These are phyloP conservation scores for Juncus inflexus DNA, from an alignment of 176 grass and related monocot species.

Conservation along the genomic window DNA sequence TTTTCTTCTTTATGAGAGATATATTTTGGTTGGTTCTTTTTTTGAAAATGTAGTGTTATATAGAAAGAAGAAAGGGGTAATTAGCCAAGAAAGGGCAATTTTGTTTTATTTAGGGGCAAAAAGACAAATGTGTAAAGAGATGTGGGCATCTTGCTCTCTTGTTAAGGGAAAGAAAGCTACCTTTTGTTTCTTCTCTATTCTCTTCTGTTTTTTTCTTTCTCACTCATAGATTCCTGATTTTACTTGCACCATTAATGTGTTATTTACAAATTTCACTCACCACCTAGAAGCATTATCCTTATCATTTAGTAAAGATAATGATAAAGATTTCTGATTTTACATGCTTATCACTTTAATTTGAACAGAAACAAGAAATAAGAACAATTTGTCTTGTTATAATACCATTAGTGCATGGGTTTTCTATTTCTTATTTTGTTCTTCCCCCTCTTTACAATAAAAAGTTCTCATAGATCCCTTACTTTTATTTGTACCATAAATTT, in stretches of 20 bases:
- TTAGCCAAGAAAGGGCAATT: slow-evolving; percentile 46
- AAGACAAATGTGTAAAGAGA: slow-evolving; percentile 30
- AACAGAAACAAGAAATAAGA: no score
- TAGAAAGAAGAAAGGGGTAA: slow-evolving; percentile 19
- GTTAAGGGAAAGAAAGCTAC: slow-evolving; percentile 31
- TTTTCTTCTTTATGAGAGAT: not conserved
- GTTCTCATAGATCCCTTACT: no score
- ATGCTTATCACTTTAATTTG: no score
- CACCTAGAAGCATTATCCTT: not conserved
- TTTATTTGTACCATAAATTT: no score
- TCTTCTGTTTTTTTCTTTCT: slow-evolving; percentile 14
- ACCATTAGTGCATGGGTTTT: no score
- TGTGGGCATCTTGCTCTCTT: slow-evolving; percentile 32
- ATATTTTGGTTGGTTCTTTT: not conserved
- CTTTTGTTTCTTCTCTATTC: slow-evolving; percentile 22
- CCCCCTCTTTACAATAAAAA: no score
- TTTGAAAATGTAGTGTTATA: slow-evolving; percentile 4
- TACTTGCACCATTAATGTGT: not conserved
- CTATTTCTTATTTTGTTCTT: no score
- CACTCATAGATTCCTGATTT: slow-evolving; percentile 1
- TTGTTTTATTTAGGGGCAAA: slow-evolving; percentile 55
- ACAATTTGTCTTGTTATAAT: no score
- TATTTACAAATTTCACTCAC: not conserved
- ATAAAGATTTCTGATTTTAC: no score
- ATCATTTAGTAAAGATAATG: no score